phyloP scores from a whole-genome alignment of 2,329 filamentous ascomycete species.

The Ascochyta rabiei region DNA sequence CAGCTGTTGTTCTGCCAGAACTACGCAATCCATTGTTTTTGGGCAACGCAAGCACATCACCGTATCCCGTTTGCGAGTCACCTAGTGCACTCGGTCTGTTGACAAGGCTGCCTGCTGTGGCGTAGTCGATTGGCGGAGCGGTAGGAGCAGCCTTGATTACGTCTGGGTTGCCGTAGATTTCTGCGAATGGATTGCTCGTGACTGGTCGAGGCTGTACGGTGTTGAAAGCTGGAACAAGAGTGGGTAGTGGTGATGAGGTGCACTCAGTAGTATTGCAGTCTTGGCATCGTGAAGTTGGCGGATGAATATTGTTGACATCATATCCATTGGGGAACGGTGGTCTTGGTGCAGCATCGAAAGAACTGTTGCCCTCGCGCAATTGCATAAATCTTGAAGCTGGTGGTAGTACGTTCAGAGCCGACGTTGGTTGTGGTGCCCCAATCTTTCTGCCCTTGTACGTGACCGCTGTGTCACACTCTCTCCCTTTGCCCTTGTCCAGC shows the following conservation, averaged over 20 bases:
- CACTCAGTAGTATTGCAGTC: no score
- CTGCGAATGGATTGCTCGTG: slow-evolving; percentile 1
- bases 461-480: neutral
- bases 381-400: neutral
- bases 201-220: neutral
- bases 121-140: neutral
- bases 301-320: neutral
- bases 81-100: slow-evolving; percentile 5
- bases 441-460: slow-evolving; percentile 1
- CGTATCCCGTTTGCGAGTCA: neutral
- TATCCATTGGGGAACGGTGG: neutral
- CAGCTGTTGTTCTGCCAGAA: no score
- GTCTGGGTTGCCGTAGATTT: slow-evolving; percentile 3
- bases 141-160: neutral
- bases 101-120: neutral
- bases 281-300: neutral
- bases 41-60: no score
- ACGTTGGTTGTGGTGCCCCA: neutral
- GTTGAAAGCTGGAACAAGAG: neutral
- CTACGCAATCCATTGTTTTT: neutral
- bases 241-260: neutral
- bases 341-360: neutral
- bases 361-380: no score
- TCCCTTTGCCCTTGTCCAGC: neutral
- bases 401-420: neutral